Percentiles rank a stretch among this genome's conserved stretches.
phyloP scores from a whole-genome alignment of 2,329 filamentous ascomycete species.

The Venturia nashicola region DNA sequence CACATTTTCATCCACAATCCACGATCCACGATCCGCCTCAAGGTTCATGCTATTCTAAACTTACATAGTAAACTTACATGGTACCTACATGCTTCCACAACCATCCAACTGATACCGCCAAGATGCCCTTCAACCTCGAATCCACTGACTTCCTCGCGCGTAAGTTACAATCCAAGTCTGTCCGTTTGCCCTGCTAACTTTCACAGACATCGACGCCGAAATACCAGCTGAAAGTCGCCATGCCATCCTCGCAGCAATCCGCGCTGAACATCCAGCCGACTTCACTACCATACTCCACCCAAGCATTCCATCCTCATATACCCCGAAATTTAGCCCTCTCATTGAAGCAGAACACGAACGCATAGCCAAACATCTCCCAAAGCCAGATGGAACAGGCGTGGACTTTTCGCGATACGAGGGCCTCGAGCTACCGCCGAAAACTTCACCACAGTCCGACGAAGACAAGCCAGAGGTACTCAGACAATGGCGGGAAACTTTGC shows the following conservation, averaged over 20 bases:
- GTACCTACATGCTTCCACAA: background rate
- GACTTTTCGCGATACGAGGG: constrained; percentile 77
- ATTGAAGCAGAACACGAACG: constrained; percentile 58
- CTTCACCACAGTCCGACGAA: constrained; percentile 24
- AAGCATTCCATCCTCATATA: constrained; percentile 41
- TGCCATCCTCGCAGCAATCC: constrained; percentile 58
- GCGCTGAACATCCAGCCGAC: constrained; percentile 46
- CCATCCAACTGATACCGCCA: background rate
- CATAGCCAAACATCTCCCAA: constrained; percentile 38
- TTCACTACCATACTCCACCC: constrained; percentile 42
- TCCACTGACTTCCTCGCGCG: constrained; percentile 73
- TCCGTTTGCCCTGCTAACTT: constrained; percentile 15
- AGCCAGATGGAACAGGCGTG: constrained; percentile 48
- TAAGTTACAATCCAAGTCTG: constrained; percentile 31
- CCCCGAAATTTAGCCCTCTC: constrained; percentile 50
- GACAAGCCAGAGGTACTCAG: constrained; percentile 25
- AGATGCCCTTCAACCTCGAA: constrained; percentile 30
- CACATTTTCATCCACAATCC: background rate
- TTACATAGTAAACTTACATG: background rate
- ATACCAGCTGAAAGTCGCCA: constrained; percentile 51
- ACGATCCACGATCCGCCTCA: too few relatives aligned
- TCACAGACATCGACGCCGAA: constrained; percentile 66
- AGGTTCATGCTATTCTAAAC: too few relatives aligned
- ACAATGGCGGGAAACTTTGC: constrained; percentile 39
- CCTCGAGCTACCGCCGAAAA: constrained; percentile 44